These are phyloP conservation scores for Ogataea ganodermae DNA, from an alignment of 805 yeast species.

Conservation along the genomic window DNA sequence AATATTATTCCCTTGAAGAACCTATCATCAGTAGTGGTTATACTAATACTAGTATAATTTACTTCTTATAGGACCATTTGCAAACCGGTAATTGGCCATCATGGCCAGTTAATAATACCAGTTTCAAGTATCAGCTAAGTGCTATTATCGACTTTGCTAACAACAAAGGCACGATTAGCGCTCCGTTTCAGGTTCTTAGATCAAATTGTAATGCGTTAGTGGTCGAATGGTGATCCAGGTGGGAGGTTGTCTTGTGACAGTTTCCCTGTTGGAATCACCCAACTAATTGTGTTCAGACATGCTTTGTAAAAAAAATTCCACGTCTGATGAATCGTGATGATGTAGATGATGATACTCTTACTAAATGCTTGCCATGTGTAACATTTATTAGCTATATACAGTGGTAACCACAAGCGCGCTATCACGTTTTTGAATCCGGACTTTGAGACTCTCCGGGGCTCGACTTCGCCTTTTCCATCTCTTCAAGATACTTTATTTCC, in stretches of 20 bases:
- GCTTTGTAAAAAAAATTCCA: conserved; percentile 2
- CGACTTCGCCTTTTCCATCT: conserved; percentile 35
- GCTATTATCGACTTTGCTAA: conserved; percentile 64
- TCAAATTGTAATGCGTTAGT: conserved; percentile 40
- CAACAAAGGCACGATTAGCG: conserved; percentile 70
- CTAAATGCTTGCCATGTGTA: neutral
- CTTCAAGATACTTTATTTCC: conserved; percentile 66
- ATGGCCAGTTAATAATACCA: conserved; percentile 36
- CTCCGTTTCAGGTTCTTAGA: conserved; percentile 83
- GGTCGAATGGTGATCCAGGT: conserved; percentile 31
- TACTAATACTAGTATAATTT: conserved; percentile 70
- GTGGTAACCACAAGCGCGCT: neutral
- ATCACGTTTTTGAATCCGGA: conserved; percentile 4
- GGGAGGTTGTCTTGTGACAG: conserved; percentile 30
- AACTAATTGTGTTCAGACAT: conserved; percentile 58
- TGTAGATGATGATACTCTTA: neutral
- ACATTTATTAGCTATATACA: conserved; percentile 9
- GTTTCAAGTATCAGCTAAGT: conserved; percentile 59
- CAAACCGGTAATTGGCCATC: conserved; percentile 42
- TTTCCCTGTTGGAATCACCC: conserved; percentile 37
- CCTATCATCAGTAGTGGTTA: conserved; percentile 78
- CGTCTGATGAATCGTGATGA: conserved; percentile 5
- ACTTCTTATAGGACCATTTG: conserved; percentile 50
- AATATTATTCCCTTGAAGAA: conserved; percentile 31
- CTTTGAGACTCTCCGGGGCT: conserved; percentile 3